Percentiles rank a stretch among this genome's conserved stretches.
Evolutionary conservation across 345 rosid species (phyloP).

Genomic region (Bruguiera parviflora): DNA sequence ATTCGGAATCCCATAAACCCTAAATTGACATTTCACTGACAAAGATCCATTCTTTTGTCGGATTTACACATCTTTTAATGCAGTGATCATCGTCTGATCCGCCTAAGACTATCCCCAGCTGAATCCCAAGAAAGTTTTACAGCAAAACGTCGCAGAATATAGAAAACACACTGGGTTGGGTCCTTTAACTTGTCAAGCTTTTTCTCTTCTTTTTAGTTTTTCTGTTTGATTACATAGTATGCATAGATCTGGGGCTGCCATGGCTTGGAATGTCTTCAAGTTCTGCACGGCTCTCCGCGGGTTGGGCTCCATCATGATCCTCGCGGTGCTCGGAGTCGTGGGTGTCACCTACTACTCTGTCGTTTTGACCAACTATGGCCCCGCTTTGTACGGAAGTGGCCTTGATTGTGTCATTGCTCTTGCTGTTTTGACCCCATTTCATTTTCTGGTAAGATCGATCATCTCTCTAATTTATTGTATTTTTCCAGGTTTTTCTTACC

Average conservation of each 20-base stretch:
- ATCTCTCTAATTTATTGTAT: not conserved
- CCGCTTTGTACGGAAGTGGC: conserved; percentile 65
- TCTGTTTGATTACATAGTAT: conserved; percentile 34
- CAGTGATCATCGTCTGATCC: not conserved
- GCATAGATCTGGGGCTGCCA: conserved; percentile 93
- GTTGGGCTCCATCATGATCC: conserved; percentile 98
- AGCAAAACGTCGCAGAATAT: not conserved
- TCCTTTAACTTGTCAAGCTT: not conserved
- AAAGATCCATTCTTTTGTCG: not conserved
- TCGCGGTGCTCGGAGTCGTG: conserved; percentile 83
- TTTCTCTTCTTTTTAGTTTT: not conserved
- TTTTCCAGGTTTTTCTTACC: not conserved
- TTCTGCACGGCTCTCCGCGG: conserved; percentile 92
- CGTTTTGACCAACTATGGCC: conserved; percentile 83
- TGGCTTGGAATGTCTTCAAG: conserved; percentile 99
- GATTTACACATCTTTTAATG: not conserved
- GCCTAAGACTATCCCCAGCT: not conserved
- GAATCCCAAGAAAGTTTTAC: not conserved
- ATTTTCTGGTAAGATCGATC: conserved; percentile 56
- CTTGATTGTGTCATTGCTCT: conserved; percentile 55
- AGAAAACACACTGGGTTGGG: too few relatives aligned
- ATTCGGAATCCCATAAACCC: conserved; percentile 36
- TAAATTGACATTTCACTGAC: conserved; percentile 13
- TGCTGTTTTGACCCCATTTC: conserved; percentile 64
- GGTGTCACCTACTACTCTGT: conserved; percentile 93